Evolutionary conservation across 148 eudicot genomes (phyloP).

Genomic region (Diospyros kaki): DNA sequence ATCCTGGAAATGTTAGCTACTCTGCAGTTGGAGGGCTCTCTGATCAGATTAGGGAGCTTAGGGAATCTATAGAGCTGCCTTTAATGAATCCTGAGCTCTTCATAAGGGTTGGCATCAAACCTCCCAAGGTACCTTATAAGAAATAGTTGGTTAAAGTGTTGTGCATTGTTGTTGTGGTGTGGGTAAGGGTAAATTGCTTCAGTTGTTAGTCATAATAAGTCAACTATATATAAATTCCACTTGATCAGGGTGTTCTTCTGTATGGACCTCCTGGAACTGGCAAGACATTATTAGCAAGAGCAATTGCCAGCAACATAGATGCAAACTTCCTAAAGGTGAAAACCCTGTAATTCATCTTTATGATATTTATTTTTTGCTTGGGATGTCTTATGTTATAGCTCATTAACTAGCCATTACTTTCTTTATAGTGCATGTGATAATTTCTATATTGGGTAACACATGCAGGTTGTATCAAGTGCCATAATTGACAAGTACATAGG

Average conservation of each 20-base stretch:
- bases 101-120: constrained; percentile 92
- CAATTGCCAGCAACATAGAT: constrained; percentile 96
- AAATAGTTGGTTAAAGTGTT: background rate
- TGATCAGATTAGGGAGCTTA: constrained; percentile 93
- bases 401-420: background rate
- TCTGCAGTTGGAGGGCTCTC: constrained; percentile 99
- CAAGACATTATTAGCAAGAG: constrained; percentile 91
- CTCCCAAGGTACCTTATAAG: constrained; percentile 71
- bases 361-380: background rate
- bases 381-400: too few relatives aligned
- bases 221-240: background rate
- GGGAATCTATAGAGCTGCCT: constrained; percentile 96
- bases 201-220: background rate
- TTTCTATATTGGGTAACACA: background rate
- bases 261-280: constrained; percentile 99
- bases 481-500: constrained; percentile 96
- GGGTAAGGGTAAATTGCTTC: background rate
- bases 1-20: constrained; percentile 97
- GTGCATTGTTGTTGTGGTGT: background rate
- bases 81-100: constrained; percentile 98
- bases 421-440: background rate
- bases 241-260: constrained; percentile 86
- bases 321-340: constrained; percentile 92
- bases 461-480: constrained; percentile 95
- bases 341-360: background rate